Base-by-base conservation (phyloP, 108 stramenopile genomes). In the Fistulifera solaris region DNA sequence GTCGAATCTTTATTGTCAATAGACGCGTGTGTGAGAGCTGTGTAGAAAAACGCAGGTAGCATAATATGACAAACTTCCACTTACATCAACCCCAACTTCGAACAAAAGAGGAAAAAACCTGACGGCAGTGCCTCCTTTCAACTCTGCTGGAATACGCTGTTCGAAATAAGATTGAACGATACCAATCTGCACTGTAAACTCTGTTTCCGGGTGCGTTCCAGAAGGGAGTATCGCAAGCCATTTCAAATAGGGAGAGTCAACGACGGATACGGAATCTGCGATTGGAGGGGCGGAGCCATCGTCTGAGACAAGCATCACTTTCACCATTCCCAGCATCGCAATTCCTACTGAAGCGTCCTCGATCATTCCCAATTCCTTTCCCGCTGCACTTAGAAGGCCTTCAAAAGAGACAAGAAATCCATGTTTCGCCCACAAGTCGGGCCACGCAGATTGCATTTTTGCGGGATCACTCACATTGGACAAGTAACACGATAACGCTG, bases 361-460 rank as follows among this genome's bases (percentile, higher is more conserved):
- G 56, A 87, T 87, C 89, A 85, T 94, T 15, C 86, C 85, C 25
- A 85, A 54, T 56, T 94, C 93, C 56, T 94, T 89, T 14, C 93
- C 93, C 10, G 85, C 88, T 38, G 93, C 81, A 63, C 72, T 75
- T 31, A 94, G 57, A 8, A 94, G 67, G 11, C 93, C 93, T 63
- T 94, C 93, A 57, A 86, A 94, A 41, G 81, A 77, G 42, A 87
- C 68, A 40, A 94, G 63, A 62, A 77, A 94, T 27, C 93, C 93
- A 63, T 94, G 85, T 35, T 64, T 54, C 24, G 48, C 61, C 93
- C 93, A 94, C 7, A 78, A 38, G 18, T 73, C 83, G 4, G 80
- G 84, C 61, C 82, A 82, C n/a, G 73, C 77, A 15, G 63, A 64
- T 14, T 65, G 40, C 24, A 19, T 42, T 40, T 68, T 65, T 26